Percentiles rank a stretch among this genome's conserved stretches.
Evolutionary conservation across 2,329 filamentous ascomycete species (phyloP).

Genomic region (Colletotrichum camelliae): DNA sequence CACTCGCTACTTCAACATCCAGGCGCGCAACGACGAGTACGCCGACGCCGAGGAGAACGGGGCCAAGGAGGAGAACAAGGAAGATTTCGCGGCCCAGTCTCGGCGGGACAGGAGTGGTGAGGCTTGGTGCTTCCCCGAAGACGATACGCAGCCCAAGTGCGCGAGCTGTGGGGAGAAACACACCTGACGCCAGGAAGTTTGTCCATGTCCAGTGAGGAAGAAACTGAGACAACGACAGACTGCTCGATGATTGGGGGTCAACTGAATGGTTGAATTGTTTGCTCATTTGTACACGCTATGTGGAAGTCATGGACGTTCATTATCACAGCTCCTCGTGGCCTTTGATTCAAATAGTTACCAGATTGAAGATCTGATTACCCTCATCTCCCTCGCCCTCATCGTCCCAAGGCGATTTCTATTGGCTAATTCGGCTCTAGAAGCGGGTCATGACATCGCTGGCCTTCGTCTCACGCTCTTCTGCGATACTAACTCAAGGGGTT

Average conservation of each 20-base stretch:
- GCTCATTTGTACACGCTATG: neutral
- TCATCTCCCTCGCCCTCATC: neutral
- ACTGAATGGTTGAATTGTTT: neutral
- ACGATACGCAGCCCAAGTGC: neutral
- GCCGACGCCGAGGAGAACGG: conserved; percentile 29
- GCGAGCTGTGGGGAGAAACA: neutral
- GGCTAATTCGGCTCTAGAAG: neutral
- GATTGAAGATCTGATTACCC: neutral
- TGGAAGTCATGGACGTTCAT: neutral
- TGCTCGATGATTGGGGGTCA: neutral
- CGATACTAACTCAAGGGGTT: neutral
- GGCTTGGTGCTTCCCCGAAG: neutral
- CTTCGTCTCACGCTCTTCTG: neutral
- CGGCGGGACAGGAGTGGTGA: neutral
- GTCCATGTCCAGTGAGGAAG: neutral
- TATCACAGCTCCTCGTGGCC: neutral
- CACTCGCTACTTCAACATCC: conserved; percentile 41
- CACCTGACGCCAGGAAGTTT: neutral
- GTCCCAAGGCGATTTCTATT: neutral
- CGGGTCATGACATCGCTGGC: neutral
- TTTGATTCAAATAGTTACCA: neutral
- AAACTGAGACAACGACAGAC: neutral
- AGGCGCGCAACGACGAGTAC: conserved; percentile 29
- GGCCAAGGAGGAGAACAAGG: conserved; percentile 25
- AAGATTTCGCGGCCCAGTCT: conserved; percentile 35